Base-by-base conservation (phyloP, 73 alveolate genomes). In the Blepharisma stoltei region DNA sequence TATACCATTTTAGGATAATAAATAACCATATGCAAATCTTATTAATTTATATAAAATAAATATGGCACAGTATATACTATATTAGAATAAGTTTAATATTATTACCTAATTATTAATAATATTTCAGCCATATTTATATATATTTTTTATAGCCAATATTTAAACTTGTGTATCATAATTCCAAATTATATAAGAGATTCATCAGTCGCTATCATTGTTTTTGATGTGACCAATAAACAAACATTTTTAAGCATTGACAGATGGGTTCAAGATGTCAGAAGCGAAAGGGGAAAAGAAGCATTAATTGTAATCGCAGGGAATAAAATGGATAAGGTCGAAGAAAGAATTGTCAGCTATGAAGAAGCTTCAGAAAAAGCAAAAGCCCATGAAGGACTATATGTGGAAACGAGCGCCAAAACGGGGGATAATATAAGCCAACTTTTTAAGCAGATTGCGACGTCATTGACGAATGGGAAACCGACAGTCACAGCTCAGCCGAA, bases 261-360 rank as follows among this genome's bases (percentile, higher is more conserved):
- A 70, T 92, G 98, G 98, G 85, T 92, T 44, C 95, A 92, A 55
- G 98, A 89, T 67, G 96, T 90, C n/a, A 70, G 91, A 45, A 71
- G 83, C n/a, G 97, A 90, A 52, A 81, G 98, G 66, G 99, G 99
- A 25, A 82, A 81, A 68, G 96, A 92, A 68, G 97, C 90, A 41
- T 70, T 95, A 32, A 94, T 92, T 48, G 92, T 89, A 6, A 87
- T 95, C 6, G 95, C 94, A 7, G 99, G 97, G 53, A 95, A 94
- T 81, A 95, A 95, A 91, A 92, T 93, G 2, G 98, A 93, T 80
- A 46, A 81, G 9, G 81, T 71, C 3, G 96, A 91, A 20, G 87
- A 86, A 60, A 77, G 98, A 81, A 71, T 70, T 54, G 92, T 87
- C n/a, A 46, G 85, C 53, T 45, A 76, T 43, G 89, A 67, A 43